Percentiles rank a stretch among this genome's conserved stretches.
phyloP scores from a whole-genome alignment of 768 basidiomycete species.

The Suillus alpinus region DNA sequence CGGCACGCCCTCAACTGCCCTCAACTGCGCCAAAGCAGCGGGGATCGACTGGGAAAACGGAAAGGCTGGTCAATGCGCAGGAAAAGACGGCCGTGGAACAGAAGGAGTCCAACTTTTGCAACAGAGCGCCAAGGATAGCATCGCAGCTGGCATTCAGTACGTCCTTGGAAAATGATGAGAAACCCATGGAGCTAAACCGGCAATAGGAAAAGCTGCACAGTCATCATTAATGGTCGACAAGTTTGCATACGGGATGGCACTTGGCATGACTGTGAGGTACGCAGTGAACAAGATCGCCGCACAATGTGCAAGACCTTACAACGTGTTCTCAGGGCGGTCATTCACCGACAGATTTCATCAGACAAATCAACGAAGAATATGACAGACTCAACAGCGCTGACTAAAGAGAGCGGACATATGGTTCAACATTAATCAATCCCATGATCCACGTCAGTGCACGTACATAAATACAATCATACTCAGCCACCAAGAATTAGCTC shows the following conservation, averaged over 20 bases:
- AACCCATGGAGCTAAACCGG: slow-evolving; percentile 8
- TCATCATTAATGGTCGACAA: slow-evolving; percentile 65
- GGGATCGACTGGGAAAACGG: slow-evolving; percentile 69
- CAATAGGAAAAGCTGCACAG: slow-evolving; percentile 79
- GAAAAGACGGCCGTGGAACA: slow-evolving; percentile 52
- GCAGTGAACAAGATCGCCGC: slow-evolving; percentile 14
- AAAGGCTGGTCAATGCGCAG: slow-evolving; percentile 55
- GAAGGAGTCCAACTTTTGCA: slow-evolving; percentile 67
- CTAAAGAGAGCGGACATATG: slow-evolving; percentile 15
- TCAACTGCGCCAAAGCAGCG: slow-evolving; percentile 60
- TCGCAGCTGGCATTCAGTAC: slow-evolving; percentile 58
- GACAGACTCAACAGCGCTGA: slow-evolving; percentile 50
- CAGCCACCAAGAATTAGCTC: slow-evolving; percentile 69
- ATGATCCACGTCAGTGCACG: slow-evolving; percentile 11
- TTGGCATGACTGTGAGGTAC: slow-evolving; percentile 80
- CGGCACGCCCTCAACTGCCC: slow-evolving; percentile 61
- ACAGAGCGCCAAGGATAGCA: slow-evolving; percentile 47
- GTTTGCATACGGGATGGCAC: slow-evolving; percentile 75
- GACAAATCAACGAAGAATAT: slow-evolving; percentile 75
- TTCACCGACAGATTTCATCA: slow-evolving; percentile 66
- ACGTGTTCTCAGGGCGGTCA: slow-evolving; percentile 62
- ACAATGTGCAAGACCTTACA: background rate
- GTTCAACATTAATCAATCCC: slow-evolving; percentile 4
- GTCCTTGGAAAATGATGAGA: slow-evolving; percentile 3
- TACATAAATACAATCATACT: slow-evolving; percentile 19